These are phyloP conservation scores for Dactylella cylindrospora DNA, from an alignment of 2,329 filamentous ascomycete species.

Conservation along the genomic window DNA sequence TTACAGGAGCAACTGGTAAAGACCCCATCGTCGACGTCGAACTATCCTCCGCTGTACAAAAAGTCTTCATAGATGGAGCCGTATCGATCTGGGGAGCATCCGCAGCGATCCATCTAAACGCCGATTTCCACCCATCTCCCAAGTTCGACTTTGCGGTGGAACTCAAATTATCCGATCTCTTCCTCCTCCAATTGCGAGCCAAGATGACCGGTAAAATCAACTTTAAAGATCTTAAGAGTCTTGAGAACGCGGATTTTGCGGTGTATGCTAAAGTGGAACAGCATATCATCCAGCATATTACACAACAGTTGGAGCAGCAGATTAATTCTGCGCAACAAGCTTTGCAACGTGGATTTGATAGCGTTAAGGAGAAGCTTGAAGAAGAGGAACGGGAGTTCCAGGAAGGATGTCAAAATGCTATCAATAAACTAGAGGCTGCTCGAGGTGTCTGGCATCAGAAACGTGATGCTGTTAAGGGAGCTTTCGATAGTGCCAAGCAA, in stretches of 20 bases:
- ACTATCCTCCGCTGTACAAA: slow-evolving; percentile 32
- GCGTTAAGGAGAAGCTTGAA: slow-evolving; percentile 25
- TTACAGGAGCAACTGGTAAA: slow-evolving; percentile 20
- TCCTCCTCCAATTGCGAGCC: slow-evolving; percentile 31
- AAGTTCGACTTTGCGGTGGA: slow-evolving; percentile 27
- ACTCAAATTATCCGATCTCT: slow-evolving; percentile 24
- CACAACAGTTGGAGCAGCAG: slow-evolving; percentile 7
- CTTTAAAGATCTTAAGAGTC: slow-evolving; percentile 20
- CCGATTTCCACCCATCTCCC: slow-evolving; percentile 39
- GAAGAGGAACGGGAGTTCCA: slow-evolving; percentile 14
- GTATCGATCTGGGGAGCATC: slow-evolving; percentile 28
- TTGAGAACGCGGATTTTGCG: slow-evolving; percentile 36
- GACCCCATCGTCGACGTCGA: slow-evolving; percentile 32
- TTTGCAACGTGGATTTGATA: slow-evolving; percentile 25
- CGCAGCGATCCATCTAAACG: slow-evolving; percentile 17
- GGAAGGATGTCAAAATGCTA: slow-evolving; percentile 7
- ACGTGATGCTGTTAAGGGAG: background rate
- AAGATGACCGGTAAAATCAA: slow-evolving; percentile 20
- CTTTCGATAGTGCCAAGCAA: background rate
- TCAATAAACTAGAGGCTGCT: slow-evolving; percentile 1
- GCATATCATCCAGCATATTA: slow-evolving; percentile 32
- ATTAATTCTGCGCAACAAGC: slow-evolving; percentile 20
- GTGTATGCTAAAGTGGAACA: slow-evolving; percentile 41
- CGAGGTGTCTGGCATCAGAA: slow-evolving; percentile 2
- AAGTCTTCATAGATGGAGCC: slow-evolving; percentile 38